phyloP scores from a whole-genome alignment of 352 stramenopile genomes.

The Pythium aristosporum region DNA sequence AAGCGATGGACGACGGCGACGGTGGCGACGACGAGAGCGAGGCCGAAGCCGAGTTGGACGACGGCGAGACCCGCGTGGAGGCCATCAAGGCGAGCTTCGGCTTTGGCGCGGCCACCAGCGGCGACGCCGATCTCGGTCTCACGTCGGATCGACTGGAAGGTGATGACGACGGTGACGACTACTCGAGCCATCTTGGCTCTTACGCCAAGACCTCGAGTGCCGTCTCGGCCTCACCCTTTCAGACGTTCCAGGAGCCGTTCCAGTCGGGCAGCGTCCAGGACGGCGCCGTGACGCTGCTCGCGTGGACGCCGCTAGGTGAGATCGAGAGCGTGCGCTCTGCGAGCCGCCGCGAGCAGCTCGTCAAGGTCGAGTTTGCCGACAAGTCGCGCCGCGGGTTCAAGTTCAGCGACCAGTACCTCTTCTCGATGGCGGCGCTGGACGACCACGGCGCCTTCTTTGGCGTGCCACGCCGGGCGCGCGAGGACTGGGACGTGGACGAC shows the following conservation, averaged over 20 bases:
- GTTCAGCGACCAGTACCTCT: slow-evolving; percentile 84
- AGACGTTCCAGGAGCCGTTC: slow-evolving; percentile 59
- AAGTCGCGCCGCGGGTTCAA: slow-evolving; percentile 84
- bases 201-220: neutral
- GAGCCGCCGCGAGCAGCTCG: slow-evolving; percentile 64
- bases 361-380: slow-evolving; percentile 82
- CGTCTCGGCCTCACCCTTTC: slow-evolving; percentile 22
- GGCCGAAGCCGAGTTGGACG: slow-evolving; percentile 42
- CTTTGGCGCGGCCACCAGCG: slow-evolving; percentile 45
- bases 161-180: slow-evolving; percentile 21
- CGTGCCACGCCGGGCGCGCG: slow-evolving; percentile 52
- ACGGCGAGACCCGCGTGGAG: slow-evolving; percentile 69
- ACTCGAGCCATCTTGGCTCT: neutral
- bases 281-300: slow-evolving; percentile 49
- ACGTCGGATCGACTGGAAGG: slow-evolving; percentile 24
- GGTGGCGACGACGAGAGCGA: slow-evolving; percentile 28
- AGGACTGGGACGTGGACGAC: slow-evolving; percentile 59
- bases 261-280: slow-evolving; percentile 57
- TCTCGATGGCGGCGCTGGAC: slow-evolving; percentile 73
- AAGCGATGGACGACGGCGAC: slow-evolving; percentile 39
- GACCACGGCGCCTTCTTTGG: slow-evolving; percentile 75
- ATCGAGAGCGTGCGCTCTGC: slow-evolving; percentile 78
- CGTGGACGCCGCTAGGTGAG: slow-evolving; percentile 75
- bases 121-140: slow-evolving; percentile 27
- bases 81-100: slow-evolving; percentile 84